phyloP scores from a whole-genome alignment of 345 rosid genomes.

The Salix caprea region DNA sequence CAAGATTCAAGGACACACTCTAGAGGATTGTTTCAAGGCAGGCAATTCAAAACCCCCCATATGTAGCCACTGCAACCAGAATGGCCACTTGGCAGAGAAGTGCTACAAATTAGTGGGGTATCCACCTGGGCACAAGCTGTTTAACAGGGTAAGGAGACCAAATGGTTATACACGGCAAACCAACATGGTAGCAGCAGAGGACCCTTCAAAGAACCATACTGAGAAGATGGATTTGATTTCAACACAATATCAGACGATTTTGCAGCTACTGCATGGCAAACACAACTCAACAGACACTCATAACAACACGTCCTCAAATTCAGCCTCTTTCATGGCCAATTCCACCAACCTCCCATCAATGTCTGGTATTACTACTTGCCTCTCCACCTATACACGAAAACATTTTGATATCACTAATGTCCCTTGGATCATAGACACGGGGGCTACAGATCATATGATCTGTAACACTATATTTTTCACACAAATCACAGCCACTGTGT shows the following conservation, averaged over 20 bases:
- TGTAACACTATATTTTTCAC: too few relatives aligned
- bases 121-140: too few relatives aligned
- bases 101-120: background rate
- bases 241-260: too few relatives aligned
- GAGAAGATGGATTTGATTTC: background rate
- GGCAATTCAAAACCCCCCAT: background rate
- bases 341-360: too few relatives aligned
- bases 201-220: rapidly evolving
- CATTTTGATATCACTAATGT: too few relatives aligned
- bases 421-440: too few relatives aligned
- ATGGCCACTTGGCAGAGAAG: background rate
- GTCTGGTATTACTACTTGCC: too few relatives aligned
- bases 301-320: rapidly evolving
- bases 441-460: too few relatives aligned
- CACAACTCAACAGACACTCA: conserved; percentile 36
- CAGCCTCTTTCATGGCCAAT: too few relatives aligned
- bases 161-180: background rate
- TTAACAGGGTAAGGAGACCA: background rate
- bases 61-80: background rate
- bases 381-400: too few relatives aligned
- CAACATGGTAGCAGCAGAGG: rapidly evolving
- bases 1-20: rapidly evolving
- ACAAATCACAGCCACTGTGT: too few relatives aligned
- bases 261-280: too few relatives aligned
- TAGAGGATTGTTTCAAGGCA: background rate